These are phyloP conservation scores for Irpex lacteus DNA, from an alignment of 1,284 basidiomycete species.

Conservation along the genomic window DNA sequence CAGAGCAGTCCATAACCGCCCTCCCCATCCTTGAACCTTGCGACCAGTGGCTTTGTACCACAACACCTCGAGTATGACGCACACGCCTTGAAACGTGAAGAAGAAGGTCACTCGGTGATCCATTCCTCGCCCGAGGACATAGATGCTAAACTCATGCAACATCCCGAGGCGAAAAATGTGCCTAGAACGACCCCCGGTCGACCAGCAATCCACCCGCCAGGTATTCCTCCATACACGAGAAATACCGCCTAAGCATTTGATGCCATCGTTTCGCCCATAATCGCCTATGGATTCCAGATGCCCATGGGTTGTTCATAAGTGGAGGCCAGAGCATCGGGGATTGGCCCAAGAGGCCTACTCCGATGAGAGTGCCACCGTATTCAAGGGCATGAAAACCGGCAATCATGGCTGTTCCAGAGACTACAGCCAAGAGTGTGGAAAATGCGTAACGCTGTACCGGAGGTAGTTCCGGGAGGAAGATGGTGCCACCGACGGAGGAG, in stretches of 20 bases:
- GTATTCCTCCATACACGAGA: conserved; percentile 64
- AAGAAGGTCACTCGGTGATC: conserved; percentile 51
- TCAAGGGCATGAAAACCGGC: conserved; percentile 64
- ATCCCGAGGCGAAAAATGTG: conserved; percentile 71
- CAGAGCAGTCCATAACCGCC: conserved; percentile 64
- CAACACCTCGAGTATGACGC: conserved; percentile 57
- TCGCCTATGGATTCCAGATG: conserved; percentile 59
- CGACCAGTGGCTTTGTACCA: conserved; percentile 55
- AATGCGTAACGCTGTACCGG: conserved; percentile 47
- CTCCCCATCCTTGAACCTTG: conserved; percentile 53
- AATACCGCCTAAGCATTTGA: conserved; percentile 69
- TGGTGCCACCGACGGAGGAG: conserved; percentile 54
- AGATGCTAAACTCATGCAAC: conserved; percentile 66
- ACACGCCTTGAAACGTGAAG: conserved; percentile 59
- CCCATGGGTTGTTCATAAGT: conserved; percentile 63
- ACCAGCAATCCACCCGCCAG: conserved; percentile 50
- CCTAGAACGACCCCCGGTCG: conserved; percentile 63
- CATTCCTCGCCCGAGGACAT: conserved; percentile 58
- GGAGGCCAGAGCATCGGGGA: conserved; percentile 68
- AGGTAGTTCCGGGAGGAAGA: conserved; percentile 54
- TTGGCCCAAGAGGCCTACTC: conserved; percentile 50
- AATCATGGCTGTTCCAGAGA: conserved; percentile 56
- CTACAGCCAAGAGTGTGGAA: conserved; percentile 54
- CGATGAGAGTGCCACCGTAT: conserved; percentile 54
- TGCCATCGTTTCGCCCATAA: conserved; percentile 75